A percentile compares a stretch with the other conserved stretches of the same genome.
These are phyloP conservation scores for Cotoneaster glaucophyllus DNA, from an alignment of 306 rosid genomes.

Conservation along the genomic window DNA sequence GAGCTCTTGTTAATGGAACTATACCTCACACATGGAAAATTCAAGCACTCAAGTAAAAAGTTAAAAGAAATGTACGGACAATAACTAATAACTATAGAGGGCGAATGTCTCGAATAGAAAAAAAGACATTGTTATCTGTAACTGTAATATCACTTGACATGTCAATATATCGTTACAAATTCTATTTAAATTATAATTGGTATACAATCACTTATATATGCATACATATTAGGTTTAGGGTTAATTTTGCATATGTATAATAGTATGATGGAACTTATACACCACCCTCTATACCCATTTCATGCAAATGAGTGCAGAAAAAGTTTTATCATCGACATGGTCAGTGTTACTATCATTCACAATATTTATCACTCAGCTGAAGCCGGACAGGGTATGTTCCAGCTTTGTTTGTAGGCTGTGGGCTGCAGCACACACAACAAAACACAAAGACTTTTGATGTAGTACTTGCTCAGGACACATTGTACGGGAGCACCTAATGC, in stretches of 20 bases:
- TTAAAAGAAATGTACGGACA: background rate
- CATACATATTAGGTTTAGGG: background rate
- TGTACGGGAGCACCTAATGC: slow-evolving; percentile 11
- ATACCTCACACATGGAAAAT: background rate
- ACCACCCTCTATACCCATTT: no score
- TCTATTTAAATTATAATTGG: background rate
- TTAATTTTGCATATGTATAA: background rate
- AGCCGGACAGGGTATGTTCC: no score
- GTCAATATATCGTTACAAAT: background rate
- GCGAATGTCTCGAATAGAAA: background rate
- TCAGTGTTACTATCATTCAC: no score
- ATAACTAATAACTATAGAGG: background rate
- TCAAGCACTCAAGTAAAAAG: background rate
- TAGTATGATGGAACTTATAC: background rate
- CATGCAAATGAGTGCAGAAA: no score
- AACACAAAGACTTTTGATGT: background rate
- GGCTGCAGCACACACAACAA: background rate
- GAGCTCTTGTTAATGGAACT: background rate
- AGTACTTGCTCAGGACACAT: background rate
- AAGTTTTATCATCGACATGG: no score
- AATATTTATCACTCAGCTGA: no score
- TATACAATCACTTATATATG: background rate
- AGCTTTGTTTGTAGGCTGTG: background rate
- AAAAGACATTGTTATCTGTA: background rate
- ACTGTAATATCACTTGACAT: background rate